A percentile compares a stretch with the other conserved stretches of the same genome.
phyloP scores from a whole-genome alignment of 768 basidiomycete genomes.

The Gautieria morchelliformis region DNA sequence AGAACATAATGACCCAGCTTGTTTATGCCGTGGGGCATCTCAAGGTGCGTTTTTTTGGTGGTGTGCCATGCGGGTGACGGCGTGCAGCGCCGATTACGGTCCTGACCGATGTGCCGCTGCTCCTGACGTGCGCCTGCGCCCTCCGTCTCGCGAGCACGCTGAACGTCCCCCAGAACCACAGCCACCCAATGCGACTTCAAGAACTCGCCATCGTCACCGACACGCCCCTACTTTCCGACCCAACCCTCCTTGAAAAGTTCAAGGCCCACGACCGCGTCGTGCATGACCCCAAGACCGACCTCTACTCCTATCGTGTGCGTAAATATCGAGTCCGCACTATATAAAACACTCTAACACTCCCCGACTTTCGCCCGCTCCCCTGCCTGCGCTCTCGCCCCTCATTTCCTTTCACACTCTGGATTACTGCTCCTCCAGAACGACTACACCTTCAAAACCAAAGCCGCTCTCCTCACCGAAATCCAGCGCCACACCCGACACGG shows the following conservation, averaged over 20 bases:
- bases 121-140: too few species aligned
- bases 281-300: constrained; percentile 73
- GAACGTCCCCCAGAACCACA: constrained; percentile 28
- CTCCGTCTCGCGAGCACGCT: background rate
- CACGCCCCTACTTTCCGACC: constrained; percentile 67
- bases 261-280: constrained; percentile 69
- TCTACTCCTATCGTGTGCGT: constrained; percentile 78
- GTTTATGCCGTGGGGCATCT: constrained; percentile 77
- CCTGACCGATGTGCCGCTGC: too few species aligned
- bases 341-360: too few species aligned
- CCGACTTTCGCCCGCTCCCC: too few species aligned
- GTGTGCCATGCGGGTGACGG: too few species aligned
- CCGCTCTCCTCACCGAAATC: constrained; percentile 74
- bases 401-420: background rate
- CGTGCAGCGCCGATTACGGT: too few species aligned
- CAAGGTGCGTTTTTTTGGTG: constrained; percentile 37
- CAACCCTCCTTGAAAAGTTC: constrained; percentile 69
- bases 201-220: constrained; percentile 77
- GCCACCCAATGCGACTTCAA: constrained; percentile 75
- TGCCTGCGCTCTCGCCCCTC: too few species aligned
- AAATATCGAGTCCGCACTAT: background rate
- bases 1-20: constrained; percentile 78
- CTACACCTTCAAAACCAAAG: constrained; percentile 77
- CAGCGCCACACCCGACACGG: constrained; percentile 78
- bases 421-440: constrained; percentile 67